Evolutionary conservation across 805 yeast species (phyloP).

Genomic region (Candida parachauliodes): DNA sequence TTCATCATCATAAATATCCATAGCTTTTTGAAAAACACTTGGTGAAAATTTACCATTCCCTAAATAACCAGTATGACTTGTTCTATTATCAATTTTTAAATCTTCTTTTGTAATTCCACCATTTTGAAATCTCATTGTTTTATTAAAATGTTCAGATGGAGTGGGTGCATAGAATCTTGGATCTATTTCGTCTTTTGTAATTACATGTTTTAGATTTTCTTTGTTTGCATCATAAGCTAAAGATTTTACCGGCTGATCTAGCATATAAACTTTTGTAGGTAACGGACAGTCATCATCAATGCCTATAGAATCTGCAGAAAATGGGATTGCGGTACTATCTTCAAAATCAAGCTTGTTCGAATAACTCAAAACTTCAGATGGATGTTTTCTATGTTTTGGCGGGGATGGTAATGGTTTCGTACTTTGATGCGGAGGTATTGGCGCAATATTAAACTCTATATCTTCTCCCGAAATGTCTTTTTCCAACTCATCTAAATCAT

Average conservation of each 20-base stretch:
- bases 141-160: slow-evolving; percentile 39
- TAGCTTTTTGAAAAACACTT: slow-evolving; percentile 30
- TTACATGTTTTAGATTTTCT: background rate
- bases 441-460: slow-evolving; percentile 13
- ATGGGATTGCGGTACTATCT: slow-evolving; percentile 28
- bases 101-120: slow-evolving; percentile 19
- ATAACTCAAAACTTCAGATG: slow-evolving; percentile 10
- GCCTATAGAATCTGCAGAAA: slow-evolving; percentile 42
- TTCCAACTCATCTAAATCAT: slow-evolving; percentile 2
- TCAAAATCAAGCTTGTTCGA: no score
- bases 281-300: slow-evolving; percentile 20
- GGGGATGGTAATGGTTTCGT: slow-evolving; percentile 8
- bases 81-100: slow-evolving; percentile 24
- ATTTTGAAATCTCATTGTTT: slow-evolving; percentile 19
- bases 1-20: slow-evolving; percentile 6
- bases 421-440: slow-evolving; percentile 21
- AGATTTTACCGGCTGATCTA: slow-evolving; percentile 33
- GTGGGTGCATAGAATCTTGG: slow-evolving; percentile 45
- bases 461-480: slow-evolving; percentile 9
- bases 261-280: slow-evolving; percentile 34
- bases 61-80: slow-evolving; percentile 35
- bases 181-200: slow-evolving; percentile 26
- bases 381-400: slow-evolving; percentile 22
- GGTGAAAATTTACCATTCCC: slow-evolving; percentile 42
- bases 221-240: slow-evolving; percentile 19